A percentile compares a stretch with the other conserved stretches of the same genome.
Conservation (phyloP, 306 rosid genomes). For the Vigna mungo region DNA sequence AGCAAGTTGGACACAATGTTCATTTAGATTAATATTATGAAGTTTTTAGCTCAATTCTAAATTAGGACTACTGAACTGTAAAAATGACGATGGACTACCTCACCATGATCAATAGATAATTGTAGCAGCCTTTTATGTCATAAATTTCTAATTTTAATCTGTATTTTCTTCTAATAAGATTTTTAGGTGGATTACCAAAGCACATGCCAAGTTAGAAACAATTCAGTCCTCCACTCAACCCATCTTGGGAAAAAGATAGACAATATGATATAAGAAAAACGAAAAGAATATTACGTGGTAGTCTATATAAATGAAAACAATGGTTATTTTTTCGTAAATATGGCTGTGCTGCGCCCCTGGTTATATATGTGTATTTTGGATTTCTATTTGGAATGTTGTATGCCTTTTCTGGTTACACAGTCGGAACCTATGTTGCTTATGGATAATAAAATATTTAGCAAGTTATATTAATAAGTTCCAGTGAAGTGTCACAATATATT, state of each 20-base stretch:
- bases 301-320: conserved; percentile 17
- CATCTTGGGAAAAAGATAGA: neutral
- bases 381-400: neutral
- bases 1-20: neutral
- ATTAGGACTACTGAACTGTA: neutral
- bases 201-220: conserved; percentile 19
- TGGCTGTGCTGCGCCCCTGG: conserved; percentile 9
- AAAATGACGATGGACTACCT: conserved; percentile 5
- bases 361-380: conserved; percentile 17
- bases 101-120: neutral
- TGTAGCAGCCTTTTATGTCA: conserved; percentile 13
- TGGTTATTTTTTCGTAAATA: conserved; percentile 14
- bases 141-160: conserved; percentile 6
- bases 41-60: conserved; percentile 7
- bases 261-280: neutral
- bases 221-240: conserved; percentile 12
- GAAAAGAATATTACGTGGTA: conserved; percentile 38
- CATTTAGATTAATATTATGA: conserved; percentile 30
- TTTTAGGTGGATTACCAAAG: conserved; percentile 29
- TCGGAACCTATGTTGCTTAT: neutral
- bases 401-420: conserved; percentile 21
- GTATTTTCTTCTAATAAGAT: conserved; percentile 3
- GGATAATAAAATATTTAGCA: conserved; percentile 21
- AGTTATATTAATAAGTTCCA: conserved; percentile 31
- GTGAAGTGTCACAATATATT: conserved; percentile 25